A percentile compares a stretch with the other conserved stretches of the same genome.
Conservation (phyloP, 2,329 filamentous ascomycete genomes). For the Pyrenophora teres region DNA sequence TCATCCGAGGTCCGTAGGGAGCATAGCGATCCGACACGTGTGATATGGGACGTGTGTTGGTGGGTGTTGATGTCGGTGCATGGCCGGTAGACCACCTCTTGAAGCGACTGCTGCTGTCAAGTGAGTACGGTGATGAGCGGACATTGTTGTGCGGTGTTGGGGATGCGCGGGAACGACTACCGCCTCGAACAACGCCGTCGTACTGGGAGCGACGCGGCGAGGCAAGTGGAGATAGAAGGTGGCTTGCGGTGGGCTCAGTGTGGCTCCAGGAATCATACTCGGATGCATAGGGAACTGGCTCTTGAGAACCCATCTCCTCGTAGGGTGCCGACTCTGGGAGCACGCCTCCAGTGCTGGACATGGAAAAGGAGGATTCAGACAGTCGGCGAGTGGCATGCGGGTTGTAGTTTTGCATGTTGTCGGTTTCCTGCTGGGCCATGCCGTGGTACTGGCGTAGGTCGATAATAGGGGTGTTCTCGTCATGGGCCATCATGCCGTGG, state of each 20-base stretch:
- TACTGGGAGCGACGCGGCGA: slow-evolving; percentile 70
- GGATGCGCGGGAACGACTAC: slow-evolving; percentile 70
- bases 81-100: slow-evolving; percentile 78
- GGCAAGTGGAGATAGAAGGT: slow-evolving; percentile 71
- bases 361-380: slow-evolving; percentile 74
- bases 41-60: slow-evolving; percentile 59
- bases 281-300: slow-evolving; percentile 65
- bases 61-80: slow-evolving; percentile 63
- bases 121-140: slow-evolving; percentile 71
- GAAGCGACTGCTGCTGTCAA: slow-evolving; percentile 66
- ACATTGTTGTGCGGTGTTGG: slow-evolving; percentile 71
- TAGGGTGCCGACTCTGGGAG: slow-evolving; percentile 72
- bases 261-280: slow-evolving; percentile 69
- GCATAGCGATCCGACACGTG: slow-evolving; percentile 65
- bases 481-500: slow-evolving; percentile 43
- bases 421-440: slow-evolving; percentile 40
- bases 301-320: slow-evolving; percentile 72
- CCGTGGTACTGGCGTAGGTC: slow-evolving; percentile 46
- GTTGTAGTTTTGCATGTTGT: slow-evolving; percentile 40
- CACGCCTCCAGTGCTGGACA: slow-evolving; percentile 62
- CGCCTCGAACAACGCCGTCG: slow-evolving; percentile 53
- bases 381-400: slow-evolving; percentile 64
- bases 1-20: slow-evolving; percentile 63
- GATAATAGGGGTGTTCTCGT: slow-evolving; percentile 50
- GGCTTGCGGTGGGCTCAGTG: slow-evolving; percentile 67